Evolutionary conservation across 148 eudicot species (phyloP), one percentile per base, ranked within the genome.

Genomic region (Nepenthes mirabilis): DNA sequence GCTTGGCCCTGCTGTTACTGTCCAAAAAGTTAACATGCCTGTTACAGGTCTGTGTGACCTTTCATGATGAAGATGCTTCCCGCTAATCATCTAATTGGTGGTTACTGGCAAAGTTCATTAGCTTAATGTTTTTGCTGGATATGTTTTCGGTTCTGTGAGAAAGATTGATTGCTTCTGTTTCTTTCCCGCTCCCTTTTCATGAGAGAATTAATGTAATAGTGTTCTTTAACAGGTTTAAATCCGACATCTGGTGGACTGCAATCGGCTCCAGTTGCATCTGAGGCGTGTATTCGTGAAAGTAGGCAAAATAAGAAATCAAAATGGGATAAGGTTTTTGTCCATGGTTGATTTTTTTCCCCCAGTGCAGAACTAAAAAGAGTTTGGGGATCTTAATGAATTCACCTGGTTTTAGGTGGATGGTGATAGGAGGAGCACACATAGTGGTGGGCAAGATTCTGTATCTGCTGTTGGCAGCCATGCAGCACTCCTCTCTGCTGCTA

Each of bases 251-350:
- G 76, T 59, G 75, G 81, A 33, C 61, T 55, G 37, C 84, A 61
- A 65, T 43, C 80, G 43, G 77, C 68, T 59, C 33, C 77, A 57
- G 70, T 76, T 60, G 68, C 80, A 54, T 73, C 68, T 58, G 88
- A 85, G 61, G 61, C 68, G 47, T 55, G 68, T 56, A n/a, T 70
- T 53, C 83, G 93, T 56, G 97, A 85, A 59, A 86, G 96, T 50
- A 75, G 98, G 72, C 84, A 68, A 53, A 88, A 82, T 70, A 91
- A 88, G 77, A 91, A 91, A 65, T 91, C 98, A 33, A 91, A 91
- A 79, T 91, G 98, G 98, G 98, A 91, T 59, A 91, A 85, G 96
- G 98, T 91, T 64, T 52, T 40, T 48, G 59, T 57, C 51, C 45
- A 43, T 55, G 43, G 11, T 23, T 68, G 11, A 9, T 9, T 6